Evolutionary conservation across 495 filamentous ascomycete genomes (phyloP), one percentile per base, ranked within the genome.

Genomic region (Aspergillus ostianus): DNA sequence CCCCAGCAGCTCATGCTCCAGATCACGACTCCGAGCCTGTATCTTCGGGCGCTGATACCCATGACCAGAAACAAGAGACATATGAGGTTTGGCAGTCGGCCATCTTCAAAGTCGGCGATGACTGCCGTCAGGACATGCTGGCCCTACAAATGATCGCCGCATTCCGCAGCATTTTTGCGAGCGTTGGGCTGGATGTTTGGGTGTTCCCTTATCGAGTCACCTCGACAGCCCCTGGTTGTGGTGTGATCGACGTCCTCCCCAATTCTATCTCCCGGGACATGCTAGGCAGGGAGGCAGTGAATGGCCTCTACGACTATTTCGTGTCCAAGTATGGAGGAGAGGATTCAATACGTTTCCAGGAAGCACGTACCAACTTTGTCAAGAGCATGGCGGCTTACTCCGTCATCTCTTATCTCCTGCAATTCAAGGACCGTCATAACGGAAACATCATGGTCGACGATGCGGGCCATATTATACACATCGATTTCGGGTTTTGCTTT

Each of bases 361-460:
- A 96, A 69, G 95, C 95, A 3, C 86, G 95, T 45, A 94, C 86
- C 70, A 97, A 97, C 69, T 99, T 99, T 65, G 92, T 99, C 67
- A 98, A 98, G 81, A 96, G 91, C 76, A 98, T 99, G 95, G 95
- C 95, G 3, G 94, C 93, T n/a, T 98, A 99, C 73, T 96, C 91
- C n/a, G 87, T 98, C 58, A 97, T 98, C 54, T 94, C 91, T 0
- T 98, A 95, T 73, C 80, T 99, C 8, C 79, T 99, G 27, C 96
- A 99, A 68, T 97, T 99, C 85, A 99, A 99, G 73, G 95, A 99
- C 72, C 86, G 95, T 6, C 95, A 99, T 74, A 99, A 99, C 70
- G 95, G 95, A 47, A 99, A 99, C 75, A 98, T 99, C 77, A 98
- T 99, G 95, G 84, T 99, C 47, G 92, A 98, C 68, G 93, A 97